Percentiles rank a stretch among this genome's conserved stretches.
Conservation (phyloP, 73 alveolate genomes). For the Breviolum minutum region DNA sequence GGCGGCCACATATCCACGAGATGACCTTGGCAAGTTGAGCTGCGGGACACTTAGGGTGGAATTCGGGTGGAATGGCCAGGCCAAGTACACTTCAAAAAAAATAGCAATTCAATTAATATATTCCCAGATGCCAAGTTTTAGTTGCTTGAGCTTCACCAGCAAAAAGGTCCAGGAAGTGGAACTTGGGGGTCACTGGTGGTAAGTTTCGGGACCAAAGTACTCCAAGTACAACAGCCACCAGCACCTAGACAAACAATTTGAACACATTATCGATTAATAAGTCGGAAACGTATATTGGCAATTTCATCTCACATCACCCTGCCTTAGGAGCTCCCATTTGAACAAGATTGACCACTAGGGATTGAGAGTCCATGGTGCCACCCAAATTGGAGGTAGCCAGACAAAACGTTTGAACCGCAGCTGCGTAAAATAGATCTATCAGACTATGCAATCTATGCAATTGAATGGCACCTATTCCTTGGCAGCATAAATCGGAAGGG, state of each 20-base stretch:
- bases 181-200: not conserved
- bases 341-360: conserved; percentile 15
- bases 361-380: conserved; percentile 7
- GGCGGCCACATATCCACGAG: not conserved
- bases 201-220: not conserved
- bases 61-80: not conserved
- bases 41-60: not conserved
- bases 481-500: not conserved
- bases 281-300: not conserved
- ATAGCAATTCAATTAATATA: not conserved
- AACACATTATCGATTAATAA: not conserved
- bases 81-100: too few species aligned
- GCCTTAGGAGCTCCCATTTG: conserved; percentile 53
- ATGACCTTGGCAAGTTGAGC: not conserved
- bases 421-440: too few species aligned
- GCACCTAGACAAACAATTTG: not conserved
- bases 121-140: not conserved
- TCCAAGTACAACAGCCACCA: conserved; percentile 3
- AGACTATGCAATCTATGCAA: too few species aligned
- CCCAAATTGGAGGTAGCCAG: not conserved
- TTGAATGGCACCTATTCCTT: not conserved
- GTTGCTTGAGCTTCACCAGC: not conserved
- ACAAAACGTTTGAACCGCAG: not conserved
- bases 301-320: not conserved
- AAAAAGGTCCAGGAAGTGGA: conserved; percentile 12